Evolutionary conservation across 345 rosid genomes (phyloP).

Genomic region (Corchorus capsularis): DNA sequence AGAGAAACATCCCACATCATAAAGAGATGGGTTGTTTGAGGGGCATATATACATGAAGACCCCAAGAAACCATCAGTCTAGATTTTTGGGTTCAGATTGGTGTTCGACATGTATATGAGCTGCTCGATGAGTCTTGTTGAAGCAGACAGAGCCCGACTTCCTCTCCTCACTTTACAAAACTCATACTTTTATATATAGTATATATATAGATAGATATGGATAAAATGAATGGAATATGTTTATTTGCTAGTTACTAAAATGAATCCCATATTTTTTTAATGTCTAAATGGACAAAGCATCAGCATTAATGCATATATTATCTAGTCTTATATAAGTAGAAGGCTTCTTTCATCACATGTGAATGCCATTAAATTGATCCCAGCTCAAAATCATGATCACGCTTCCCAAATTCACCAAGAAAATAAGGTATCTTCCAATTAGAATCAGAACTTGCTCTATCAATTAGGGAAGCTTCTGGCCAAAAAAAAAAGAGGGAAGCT

Average conservation of each 20-base stretch:
- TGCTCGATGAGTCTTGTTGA: no score
- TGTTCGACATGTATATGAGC: no score
- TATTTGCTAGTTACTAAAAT: background rate
- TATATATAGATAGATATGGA: background rate
- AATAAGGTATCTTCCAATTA: slow-evolving; percentile 6
- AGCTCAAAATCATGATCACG: background rate
- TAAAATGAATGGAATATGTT: background rate
- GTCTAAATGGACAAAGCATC: background rate
- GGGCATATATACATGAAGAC: no score
- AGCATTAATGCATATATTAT: background rate
- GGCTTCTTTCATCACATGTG: background rate
- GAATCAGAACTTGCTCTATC: slow-evolving; percentile 17
- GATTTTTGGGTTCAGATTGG: no score
- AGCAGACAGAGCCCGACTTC: no score
- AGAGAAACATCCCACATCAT: no score
- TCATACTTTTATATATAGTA: no score
- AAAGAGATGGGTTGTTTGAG: no score
- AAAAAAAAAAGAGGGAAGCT: no score
- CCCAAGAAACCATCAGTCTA: no score
- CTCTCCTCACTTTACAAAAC: no score
- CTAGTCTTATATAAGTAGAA: background rate
- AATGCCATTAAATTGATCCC: slow-evolving; percentile 1
- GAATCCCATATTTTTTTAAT: background rate
- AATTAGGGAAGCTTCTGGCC: slow-evolving; percentile 25
- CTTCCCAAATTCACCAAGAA: slow-evolving; percentile 13